Evolutionary conservation across 352 stramenopile species (phyloP).

Genomic region (Globisporangium ultimum): DNA sequence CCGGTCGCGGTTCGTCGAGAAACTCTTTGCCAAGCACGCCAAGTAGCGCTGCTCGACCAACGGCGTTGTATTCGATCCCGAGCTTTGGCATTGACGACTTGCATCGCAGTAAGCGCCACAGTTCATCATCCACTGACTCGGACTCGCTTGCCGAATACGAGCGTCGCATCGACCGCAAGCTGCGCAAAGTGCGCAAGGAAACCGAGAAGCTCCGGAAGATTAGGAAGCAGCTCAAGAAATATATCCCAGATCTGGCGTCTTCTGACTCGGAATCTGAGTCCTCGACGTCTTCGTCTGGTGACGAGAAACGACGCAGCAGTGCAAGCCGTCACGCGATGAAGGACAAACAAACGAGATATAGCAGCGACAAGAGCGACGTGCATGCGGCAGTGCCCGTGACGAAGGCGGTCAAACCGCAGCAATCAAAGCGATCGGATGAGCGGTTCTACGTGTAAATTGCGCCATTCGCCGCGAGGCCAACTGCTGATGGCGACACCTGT

Average conservation of each 20-base stretch:
- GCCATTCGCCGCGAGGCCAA: no score
- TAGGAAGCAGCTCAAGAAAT: constrained; percentile 42
- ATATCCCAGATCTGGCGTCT: constrained; percentile 43
- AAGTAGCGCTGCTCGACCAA: not conserved
- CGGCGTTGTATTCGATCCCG: constrained; percentile 7
- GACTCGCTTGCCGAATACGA: constrained; percentile 30
- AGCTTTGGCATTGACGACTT: constrained; percentile 4
- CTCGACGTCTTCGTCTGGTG: constrained; percentile 13
- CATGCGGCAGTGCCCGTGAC: not conserved
- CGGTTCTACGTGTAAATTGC: no score
- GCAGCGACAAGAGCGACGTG: not conserved
- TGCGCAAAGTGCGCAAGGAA: constrained; percentile 42
- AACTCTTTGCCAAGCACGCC: constrained; percentile 8
- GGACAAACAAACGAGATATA: not conserved
- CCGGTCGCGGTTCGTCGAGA: not conserved
- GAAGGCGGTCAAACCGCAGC: no score
- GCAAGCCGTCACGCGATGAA: not conserved
- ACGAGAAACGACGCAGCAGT: not conserved
- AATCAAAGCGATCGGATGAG: no score
- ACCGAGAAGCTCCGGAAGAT: constrained; percentile 33
- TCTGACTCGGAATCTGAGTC: constrained; percentile 32
- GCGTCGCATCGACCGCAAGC: constrained; percentile 36
- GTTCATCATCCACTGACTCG: constrained; percentile 10
- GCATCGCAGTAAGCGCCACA: constrained; percentile 9
- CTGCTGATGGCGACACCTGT: no score